phyloP scores from a whole-genome alignment of 768 basidiomycete species.

The Serendipita sp. region DNA sequence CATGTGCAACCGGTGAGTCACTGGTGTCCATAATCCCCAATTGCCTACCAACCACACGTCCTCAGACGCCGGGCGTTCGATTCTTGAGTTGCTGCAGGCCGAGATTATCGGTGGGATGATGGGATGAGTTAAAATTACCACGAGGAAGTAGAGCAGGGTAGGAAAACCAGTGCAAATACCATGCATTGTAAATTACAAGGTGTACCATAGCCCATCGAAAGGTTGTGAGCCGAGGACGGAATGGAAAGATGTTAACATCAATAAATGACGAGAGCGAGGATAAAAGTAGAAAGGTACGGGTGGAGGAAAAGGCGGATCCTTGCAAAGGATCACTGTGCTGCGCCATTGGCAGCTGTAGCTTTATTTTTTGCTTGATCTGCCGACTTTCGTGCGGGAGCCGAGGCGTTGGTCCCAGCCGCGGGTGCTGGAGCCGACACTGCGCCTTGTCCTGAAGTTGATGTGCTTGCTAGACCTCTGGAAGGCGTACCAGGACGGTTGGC shows the following conservation, averaged over 20 bases:
- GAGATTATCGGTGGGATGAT: not conserved
- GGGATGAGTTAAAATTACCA: too few species aligned
- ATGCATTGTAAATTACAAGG: not conserved
- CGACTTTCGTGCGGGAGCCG: not conserved
- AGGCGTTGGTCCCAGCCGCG: not conserved
- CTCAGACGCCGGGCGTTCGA: not conserved
- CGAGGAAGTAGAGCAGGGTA: too few species aligned
- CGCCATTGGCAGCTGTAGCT: not conserved
- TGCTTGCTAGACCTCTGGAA: not conserved
- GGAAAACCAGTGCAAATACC: not conserved
- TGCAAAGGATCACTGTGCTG: too few species aligned
- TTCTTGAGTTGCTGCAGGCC: not conserved
- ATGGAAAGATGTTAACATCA: not conserved
- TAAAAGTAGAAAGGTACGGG: not conserved
- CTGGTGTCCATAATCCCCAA: not conserved
- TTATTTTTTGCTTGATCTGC: not conserved
- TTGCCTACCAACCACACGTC: not conserved
- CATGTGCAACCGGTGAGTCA: not conserved
- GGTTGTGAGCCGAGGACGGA: too few species aligned
- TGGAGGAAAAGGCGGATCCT: too few species aligned
- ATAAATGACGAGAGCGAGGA: not conserved
- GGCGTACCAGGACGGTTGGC: slow-evolving; percentile 1
- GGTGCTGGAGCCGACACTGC: not conserved
- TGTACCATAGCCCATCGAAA: not conserved
- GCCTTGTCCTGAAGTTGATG: not conserved